Percentiles rank a stretch among this genome's conserved stretches.
phyloP scores from a whole-genome alignment of 306 rosid genomes.

The Malus sieversii region DNA sequence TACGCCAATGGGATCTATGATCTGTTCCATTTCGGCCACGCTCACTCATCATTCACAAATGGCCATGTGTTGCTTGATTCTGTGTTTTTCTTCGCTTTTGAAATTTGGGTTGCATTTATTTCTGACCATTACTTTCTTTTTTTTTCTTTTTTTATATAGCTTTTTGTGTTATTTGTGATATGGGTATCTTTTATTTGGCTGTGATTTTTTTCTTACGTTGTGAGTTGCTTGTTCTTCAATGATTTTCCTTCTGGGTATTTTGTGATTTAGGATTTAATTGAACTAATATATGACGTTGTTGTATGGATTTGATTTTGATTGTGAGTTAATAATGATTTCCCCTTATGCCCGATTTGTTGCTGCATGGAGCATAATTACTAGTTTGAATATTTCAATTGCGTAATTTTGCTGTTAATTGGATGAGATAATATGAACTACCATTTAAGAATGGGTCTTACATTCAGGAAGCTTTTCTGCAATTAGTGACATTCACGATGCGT shows the following conservation, averaged over 20 bases:
- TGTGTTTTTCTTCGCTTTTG: not conserved
- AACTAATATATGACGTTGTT: too few relatives aligned
- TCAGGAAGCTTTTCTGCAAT: too few relatives aligned
- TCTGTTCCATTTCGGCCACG: conserved; percentile 94
- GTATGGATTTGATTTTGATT: too few relatives aligned
- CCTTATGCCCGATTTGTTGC: too few relatives aligned
- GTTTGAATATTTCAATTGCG: too few relatives aligned
- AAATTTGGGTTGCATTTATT: not conserved
- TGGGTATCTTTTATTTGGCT: not conserved
- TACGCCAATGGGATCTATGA: conserved; percentile 99
- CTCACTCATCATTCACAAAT: conserved; percentile 23
- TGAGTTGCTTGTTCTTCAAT: not conserved
- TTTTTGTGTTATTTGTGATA: not conserved
- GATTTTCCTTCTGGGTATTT: not conserved
- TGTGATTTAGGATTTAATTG: too few relatives aligned
- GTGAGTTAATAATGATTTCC: too few relatives aligned
- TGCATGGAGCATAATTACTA: too few relatives aligned
- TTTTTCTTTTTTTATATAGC: not conserved
- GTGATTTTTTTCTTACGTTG: not conserved
- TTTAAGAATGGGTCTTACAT: too few relatives aligned
- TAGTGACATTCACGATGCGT: too few relatives aligned
- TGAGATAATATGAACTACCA: too few relatives aligned
- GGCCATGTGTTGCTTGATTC: not conserved
- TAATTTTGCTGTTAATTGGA: too few relatives aligned
- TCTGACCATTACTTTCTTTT: not conserved